Conservation (phyloP, 75 land plant species). For the Chamaecyparis obtusa region DNA sequence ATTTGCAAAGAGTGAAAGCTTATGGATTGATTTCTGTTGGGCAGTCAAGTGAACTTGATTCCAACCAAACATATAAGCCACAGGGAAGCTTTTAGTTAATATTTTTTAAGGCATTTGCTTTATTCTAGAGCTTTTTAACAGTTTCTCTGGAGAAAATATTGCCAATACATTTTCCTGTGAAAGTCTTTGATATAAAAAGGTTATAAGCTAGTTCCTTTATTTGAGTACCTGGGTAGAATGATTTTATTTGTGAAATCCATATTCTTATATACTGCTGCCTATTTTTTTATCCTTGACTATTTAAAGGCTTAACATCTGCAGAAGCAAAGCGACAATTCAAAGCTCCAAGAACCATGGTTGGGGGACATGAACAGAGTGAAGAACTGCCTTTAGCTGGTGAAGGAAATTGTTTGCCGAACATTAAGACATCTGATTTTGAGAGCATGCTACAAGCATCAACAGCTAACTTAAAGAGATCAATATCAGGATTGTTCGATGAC, state of each 20-base stretch:
- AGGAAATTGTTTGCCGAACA: background rate
- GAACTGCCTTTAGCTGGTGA: slow-evolving; percentile 16
- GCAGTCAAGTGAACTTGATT: background rate
- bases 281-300: slow-evolving; percentile 25
- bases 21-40: background rate
- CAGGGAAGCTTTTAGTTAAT: background rate
- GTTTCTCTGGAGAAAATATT: background rate
- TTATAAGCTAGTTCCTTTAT: background rate
- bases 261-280: background rate
- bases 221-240: background rate
- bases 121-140: background rate
- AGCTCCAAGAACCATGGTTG: slow-evolving; percentile 50
- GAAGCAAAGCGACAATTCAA: slow-evolving; percentile 81
- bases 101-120: background rate
- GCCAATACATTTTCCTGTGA: background rate
- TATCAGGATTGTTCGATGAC: background rate
- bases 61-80: background rate
- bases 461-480: background rate
- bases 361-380: slow-evolving; percentile 1
- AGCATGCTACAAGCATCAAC: background rate
- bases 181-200: background rate
- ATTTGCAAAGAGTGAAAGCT: background rate
- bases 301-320: slow-evolving; percentile 61
- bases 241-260: background rate
- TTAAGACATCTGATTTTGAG: background rate